Evolutionary conservation across 2,329 filamentous ascomycete species (phyloP), one percentile per base, ranked within the genome.

Genomic region (Fusarium agapanthi): DNA sequence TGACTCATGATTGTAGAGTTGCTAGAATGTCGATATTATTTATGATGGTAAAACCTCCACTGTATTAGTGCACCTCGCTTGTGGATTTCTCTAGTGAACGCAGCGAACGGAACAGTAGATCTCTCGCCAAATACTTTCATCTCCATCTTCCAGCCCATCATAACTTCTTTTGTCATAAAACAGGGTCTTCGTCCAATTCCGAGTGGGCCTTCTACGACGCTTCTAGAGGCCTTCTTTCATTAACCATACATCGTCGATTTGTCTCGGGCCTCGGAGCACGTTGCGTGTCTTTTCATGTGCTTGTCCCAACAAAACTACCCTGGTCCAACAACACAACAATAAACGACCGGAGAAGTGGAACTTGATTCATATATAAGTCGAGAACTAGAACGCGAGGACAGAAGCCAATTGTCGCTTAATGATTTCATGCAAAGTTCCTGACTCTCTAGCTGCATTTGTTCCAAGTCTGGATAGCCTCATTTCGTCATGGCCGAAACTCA

Each of bases 261-360:
- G n/a, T n/a, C 24, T 54, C 41, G 71, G 74, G 72, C 75, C 77
- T 79, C 76, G 76, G 71, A 72, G 69, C 59, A 59, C 61, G 41
- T 63, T 65, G 61, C 48, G 44, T 44, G 62, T 64, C 54, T 64
- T 75, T 76, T 72, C 78, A 79, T 79, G 77, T 79, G 78, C 68
- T 65, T 65, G 76, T 77, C 78, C 78, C 78, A 79, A 79, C 78
- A 79, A 79, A 79, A 70, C 58, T 53, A 70, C 66, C 65, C 63
- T 65, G 41, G 71, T 55, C 50, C 72, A 76, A 73, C 72, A 76
- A 74, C 58, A 65, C 57, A 63, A 75, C 65, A 66, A 69, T 54
- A 64, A 57, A 64, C 51, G 45, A 69, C 34, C 45, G 14, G 56
- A 47, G 35, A 72, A 71, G 67, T 61, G 71, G 71, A 72, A 74